phyloP scores from a whole-genome alignment of 73 alveolate genomes.

The Tetrahymena malaccensis region DNA sequence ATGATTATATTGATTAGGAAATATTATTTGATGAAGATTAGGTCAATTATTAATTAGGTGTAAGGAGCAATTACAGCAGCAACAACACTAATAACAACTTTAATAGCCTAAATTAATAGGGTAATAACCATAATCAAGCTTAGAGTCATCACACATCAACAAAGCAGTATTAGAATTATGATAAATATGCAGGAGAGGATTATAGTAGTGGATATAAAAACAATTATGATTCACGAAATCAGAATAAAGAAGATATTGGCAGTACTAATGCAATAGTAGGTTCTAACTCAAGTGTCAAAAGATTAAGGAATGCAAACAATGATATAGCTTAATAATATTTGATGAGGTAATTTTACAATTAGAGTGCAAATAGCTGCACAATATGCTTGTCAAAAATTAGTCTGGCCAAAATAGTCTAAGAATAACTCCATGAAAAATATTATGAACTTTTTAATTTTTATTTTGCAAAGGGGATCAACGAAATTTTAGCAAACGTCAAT shows the following conservation, averaged over 20 bases:
- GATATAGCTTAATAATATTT: neutral
- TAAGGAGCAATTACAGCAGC: neutral
- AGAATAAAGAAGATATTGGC: neutral
- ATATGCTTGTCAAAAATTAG: neutral
- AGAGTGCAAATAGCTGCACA: neutral
- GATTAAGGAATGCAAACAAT: neutral
- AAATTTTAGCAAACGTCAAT: conserved; percentile 28
- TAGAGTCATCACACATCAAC: neutral
- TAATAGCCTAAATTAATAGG: neutral
- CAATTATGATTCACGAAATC: neutral
- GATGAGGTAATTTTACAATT: neutral
- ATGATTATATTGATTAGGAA: neutral
- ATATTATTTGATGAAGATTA: neutral
- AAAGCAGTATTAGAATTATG: neutral
- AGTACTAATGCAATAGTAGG: neutral
- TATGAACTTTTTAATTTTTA: conserved; percentile 26
- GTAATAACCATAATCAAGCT: neutral
- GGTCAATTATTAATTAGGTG: neutral
- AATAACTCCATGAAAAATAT: neutral
- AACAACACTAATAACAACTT: neutral
- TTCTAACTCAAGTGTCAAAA: neutral
- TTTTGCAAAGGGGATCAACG: conserved; percentile 32
- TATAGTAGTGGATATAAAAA: neutral
- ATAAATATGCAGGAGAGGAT: neutral
- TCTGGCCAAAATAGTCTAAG: neutral